Conservation (phyloP, 768 basidiomycete genomes). For the Lenzites betulinus region DNA sequence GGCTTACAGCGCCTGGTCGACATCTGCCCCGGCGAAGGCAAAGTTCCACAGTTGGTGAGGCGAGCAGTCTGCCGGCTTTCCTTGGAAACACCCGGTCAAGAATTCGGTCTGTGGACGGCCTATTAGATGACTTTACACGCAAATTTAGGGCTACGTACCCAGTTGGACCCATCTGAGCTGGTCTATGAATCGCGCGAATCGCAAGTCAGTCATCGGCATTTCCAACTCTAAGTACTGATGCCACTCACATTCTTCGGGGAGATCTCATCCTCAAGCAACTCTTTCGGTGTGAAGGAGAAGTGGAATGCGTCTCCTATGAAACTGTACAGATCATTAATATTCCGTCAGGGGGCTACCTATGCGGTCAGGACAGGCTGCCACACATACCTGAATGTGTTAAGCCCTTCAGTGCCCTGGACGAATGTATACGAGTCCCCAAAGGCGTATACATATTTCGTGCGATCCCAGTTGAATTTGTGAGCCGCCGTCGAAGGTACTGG, state of each 20-base stretch:
- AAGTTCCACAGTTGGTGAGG: conserved; percentile 55
- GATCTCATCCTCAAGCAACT: conserved; percentile 47
- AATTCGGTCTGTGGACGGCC: conserved; percentile 45
- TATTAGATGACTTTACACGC: background rate
- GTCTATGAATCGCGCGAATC: conserved; percentile 36
- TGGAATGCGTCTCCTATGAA: conserved; percentile 52
- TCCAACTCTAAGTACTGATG: background rate
- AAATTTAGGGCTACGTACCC: conserved; percentile 37
- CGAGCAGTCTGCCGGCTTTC: conserved; percentile 43
- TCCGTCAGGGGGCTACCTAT: too few species aligned
- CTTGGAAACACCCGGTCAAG: conserved; percentile 52
- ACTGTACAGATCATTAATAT: too few species aligned
- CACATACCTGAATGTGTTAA: conserved; percentile 56
- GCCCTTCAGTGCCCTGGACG: conserved; percentile 49
- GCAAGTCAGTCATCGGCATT: too few species aligned
- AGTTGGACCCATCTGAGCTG: conserved; percentile 56
- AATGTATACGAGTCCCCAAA: conserved; percentile 62
- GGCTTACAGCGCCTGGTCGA: conserved; percentile 20
- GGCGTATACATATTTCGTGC: conserved; percentile 48
- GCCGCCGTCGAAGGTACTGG: background rate
- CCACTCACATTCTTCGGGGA: conserved; percentile 44
- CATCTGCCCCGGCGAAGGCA: conserved; percentile 48
- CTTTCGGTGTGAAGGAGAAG: conserved; percentile 43
- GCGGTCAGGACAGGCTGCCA: too few species aligned
- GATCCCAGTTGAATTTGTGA: conserved; percentile 43